Percentiles rank a stretch among this genome's conserved stretches.
phyloP scores from a whole-genome alignment of 495 filamentous ascomycete species.

The Daldinia childiae region DNA sequence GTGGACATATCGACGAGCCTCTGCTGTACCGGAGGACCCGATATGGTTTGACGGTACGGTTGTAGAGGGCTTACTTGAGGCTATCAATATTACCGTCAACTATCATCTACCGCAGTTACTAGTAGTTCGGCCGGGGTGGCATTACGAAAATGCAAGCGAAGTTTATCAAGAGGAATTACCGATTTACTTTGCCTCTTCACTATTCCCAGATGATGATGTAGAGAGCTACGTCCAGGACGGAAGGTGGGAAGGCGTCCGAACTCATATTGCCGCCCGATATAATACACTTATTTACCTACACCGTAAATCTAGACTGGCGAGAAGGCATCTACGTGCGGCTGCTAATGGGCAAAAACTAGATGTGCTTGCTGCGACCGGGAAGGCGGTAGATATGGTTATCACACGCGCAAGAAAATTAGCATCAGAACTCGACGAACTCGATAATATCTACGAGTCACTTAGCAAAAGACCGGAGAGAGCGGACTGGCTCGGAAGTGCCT shows the following conservation, averaged over 20 bases:
- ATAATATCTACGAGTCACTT: neutral
- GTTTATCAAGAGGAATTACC: neutral
- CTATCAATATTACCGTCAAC: neutral
- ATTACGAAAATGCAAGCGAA: neutral
- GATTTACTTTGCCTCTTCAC: neutral
- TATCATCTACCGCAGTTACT: slow-evolving; percentile 1
- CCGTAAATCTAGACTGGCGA: neutral
- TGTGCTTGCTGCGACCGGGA: neutral
- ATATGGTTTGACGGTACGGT: slow-evolving; percentile 19
- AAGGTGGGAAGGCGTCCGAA: neutral
- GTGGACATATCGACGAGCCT: slow-evolving; percentile 3
- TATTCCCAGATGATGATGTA: neutral
- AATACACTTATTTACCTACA: neutral
- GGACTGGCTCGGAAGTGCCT: neutral
- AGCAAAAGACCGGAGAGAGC: neutral
- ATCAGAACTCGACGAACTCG: neutral
- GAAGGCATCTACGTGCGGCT: neutral
- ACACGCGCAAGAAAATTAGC: neutral
- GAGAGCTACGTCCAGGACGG: neutral
- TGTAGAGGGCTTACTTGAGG: neutral
- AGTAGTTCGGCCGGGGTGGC: neutral
- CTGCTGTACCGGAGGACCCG: neutral
- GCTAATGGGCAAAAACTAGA: neutral
- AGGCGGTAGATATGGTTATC: neutral
- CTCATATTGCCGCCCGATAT: neutral